Conservation (phyloP, 768 basidiomycete species). For the Suillus subaureus region DNA sequence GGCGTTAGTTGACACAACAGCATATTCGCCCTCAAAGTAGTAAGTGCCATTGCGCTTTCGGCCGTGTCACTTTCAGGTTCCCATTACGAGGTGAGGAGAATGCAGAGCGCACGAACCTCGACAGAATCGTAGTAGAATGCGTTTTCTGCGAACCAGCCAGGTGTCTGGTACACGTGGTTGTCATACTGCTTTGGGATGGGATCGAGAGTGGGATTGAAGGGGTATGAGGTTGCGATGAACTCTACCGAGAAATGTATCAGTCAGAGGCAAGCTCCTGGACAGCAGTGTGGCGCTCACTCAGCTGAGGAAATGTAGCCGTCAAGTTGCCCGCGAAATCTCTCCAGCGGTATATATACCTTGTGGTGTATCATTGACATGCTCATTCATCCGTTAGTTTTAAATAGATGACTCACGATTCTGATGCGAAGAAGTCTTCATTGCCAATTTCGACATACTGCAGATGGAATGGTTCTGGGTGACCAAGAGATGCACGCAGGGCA, state of each 20-base stretch:
- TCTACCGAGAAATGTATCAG: conserved; percentile 34
- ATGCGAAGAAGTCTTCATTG: conserved; percentile 56
- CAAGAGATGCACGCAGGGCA: conserved; percentile 55
- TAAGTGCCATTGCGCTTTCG: conserved; percentile 56
- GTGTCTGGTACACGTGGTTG: conserved; percentile 60
- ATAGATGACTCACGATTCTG: conserved; percentile 32
- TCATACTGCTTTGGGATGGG: conserved; percentile 58
- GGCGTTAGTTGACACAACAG: conserved; percentile 54
- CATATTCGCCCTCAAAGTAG: conserved; percentile 68
- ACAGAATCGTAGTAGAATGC: conserved; percentile 55
- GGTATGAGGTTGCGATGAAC: conserved; percentile 57
- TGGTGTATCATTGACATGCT: not conserved
- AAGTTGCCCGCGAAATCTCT: conserved; percentile 47
- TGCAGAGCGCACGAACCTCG: conserved; percentile 28
- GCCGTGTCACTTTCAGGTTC: conserved; percentile 1
- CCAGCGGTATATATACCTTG: conserved; percentile 57
- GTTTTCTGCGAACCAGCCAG: conserved; percentile 49
- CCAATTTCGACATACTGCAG: conserved; percentile 55
- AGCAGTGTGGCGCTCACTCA: conserved; percentile 39
- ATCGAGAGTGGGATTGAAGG: conserved; percentile 45
- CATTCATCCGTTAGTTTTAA: not conserved
- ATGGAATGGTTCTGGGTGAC: conserved; percentile 54
- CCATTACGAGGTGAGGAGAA: not conserved
- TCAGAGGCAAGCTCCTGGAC: conserved; percentile 14
- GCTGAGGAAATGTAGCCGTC: conserved; percentile 49